Evolutionary conservation across 2,329 filamentous ascomycete genomes (phyloP).

Genomic region (Arthrobotrys iridis): DNA sequence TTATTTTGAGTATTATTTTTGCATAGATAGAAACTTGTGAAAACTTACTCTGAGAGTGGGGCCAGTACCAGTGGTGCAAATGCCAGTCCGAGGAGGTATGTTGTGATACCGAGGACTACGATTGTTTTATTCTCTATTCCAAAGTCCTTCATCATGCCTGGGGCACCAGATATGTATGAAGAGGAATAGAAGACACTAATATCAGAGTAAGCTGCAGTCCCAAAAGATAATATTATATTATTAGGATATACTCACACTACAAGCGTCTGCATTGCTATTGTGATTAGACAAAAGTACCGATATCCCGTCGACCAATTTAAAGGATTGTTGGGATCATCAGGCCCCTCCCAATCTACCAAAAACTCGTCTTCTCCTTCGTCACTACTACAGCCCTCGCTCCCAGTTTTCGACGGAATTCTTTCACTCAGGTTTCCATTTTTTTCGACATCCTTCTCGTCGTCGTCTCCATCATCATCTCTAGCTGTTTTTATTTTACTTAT

Average conservation of each 20-base stretch:
- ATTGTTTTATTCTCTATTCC: constrained; percentile 68
- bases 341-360: constrained; percentile 57
- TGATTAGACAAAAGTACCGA: constrained; percentile 66
- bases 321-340: constrained; percentile 61
- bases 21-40: background rate
- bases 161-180: constrained; percentile 72
- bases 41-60: constrained; percentile 71
- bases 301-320: constrained; percentile 74
- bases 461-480: background rate
- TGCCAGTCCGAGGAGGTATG: constrained; percentile 79
- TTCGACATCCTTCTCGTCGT: constrained; percentile 12
- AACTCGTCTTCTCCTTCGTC: constrained; percentile 36
- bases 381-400: constrained; percentile 7
- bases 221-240: constrained; percentile 8
- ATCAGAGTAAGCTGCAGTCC: constrained; percentile 62
- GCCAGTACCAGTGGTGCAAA: constrained; percentile 77
- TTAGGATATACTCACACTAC: constrained; percentile 64
- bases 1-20: background rate
- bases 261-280: constrained; percentile 70
- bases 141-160: constrained; percentile 71
- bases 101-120: constrained; percentile 79
- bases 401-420: constrained; percentile 1
- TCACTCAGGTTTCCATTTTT: background rate
- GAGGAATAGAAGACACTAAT: constrained; percentile 77
- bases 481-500: constrained; percentile 22